A percentile compares a stretch with the other conserved stretches of the same genome.
Conservation (phyloP, 306 rosid genomes). For the Corylus americana region DNA sequence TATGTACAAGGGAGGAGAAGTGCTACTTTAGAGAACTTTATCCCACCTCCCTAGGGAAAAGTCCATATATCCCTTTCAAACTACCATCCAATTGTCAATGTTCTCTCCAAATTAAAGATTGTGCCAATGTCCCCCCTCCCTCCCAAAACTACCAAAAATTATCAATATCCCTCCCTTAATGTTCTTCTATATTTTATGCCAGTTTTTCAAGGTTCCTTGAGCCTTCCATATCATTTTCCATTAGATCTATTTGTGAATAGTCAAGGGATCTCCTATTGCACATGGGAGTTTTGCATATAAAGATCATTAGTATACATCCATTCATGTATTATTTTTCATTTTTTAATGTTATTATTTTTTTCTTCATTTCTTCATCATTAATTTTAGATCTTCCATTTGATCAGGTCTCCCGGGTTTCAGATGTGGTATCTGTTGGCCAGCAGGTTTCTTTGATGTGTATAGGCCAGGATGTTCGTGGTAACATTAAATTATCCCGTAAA, state of each 20-base stretch:
- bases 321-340: background rate
- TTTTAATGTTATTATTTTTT: background rate
- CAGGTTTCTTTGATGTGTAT: slow-evolving; percentile 80
- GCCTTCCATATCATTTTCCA: background rate
- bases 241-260: background rate
- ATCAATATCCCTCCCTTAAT: too few species aligned
- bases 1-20: slow-evolving; percentile 33
- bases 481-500: slow-evolving; percentile 89
- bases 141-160: too few species aligned
- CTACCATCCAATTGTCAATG: too few species aligned
- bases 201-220: background rate
- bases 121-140: too few species aligned
- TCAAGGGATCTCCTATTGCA: background rate
- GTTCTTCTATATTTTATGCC: background rate
- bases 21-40: background rate
- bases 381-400: slow-evolving; percentile 23
- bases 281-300: background rate
- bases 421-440: slow-evolving; percentile 77
- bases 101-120: too few species aligned
- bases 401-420: slow-evolving; percentile 80
- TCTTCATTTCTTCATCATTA: background rate
- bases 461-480: slow-evolving; percentile 93
- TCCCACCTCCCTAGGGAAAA: background rate
- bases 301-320: background rate
- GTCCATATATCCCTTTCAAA: too few species aligned